These are phyloP conservation scores for Kwoniella dendrophila DNA, from an alignment of 768 basidiomycete genomes.

Conservation along the genomic window DNA sequence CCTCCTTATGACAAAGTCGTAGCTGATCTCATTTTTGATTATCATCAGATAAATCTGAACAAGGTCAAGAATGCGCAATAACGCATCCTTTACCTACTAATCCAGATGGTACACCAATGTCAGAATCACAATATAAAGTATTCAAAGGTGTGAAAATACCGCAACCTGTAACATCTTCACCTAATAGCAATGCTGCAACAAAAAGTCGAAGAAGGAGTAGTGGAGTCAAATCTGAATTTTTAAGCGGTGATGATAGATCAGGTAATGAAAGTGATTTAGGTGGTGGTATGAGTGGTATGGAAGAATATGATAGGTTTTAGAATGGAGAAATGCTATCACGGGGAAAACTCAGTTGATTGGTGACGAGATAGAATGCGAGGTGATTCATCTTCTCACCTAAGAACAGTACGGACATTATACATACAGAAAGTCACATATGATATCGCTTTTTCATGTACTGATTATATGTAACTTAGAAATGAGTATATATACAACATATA, in stretches of 20 bases:
- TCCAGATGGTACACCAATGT: constrained; percentile 53
- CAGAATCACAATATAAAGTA: constrained; percentile 53
- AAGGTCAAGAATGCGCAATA: constrained; percentile 73
- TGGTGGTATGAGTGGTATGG: constrained; percentile 42
- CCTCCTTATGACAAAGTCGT: too few species aligned
- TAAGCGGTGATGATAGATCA: constrained; percentile 24
- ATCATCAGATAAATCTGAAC: constrained; percentile 69
- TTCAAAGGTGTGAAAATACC: constrained; percentile 34
- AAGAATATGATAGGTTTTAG: constrained; percentile 41
- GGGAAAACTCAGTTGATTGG: neutral
- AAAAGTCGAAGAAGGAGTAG: constrained; percentile 15
- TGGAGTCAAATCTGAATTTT: constrained; percentile 16
- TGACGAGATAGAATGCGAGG: too few species aligned
- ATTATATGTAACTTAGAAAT: too few species aligned
- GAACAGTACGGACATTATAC: too few species aligned
- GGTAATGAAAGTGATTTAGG: constrained; percentile 33
- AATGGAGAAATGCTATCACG: neutral
- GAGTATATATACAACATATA: too few species aligned
- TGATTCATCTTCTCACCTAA: too few species aligned
- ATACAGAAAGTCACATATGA: too few species aligned
- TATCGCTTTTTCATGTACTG: too few species aligned
- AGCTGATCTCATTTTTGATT: constrained; percentile 1
- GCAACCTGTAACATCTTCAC: constrained; percentile 1
- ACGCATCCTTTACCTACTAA: constrained; percentile 57
- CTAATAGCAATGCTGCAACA: neutral